Percentiles rank a stretch among this genome's conserved stretches.
These are phyloP conservation scores for Lactuca saligna DNA, from an alignment of 129 eudicot genomes.

Conservation along the genomic window DNA sequence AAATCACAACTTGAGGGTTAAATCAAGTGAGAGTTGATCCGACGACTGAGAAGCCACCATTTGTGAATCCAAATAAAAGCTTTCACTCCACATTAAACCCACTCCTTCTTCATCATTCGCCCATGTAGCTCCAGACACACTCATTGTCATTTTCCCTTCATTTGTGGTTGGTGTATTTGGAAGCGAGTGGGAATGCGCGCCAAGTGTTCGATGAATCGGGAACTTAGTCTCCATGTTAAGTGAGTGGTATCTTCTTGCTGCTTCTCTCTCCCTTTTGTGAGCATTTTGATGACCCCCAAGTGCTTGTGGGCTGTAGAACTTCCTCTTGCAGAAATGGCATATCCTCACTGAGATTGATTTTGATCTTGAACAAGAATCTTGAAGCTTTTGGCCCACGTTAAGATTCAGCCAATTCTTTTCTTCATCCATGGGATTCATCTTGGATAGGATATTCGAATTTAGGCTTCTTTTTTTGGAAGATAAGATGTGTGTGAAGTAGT, in stretches of 20 bases:
- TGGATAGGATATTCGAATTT: conserved; percentile 4
- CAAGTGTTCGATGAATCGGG: conserved; percentile 45
- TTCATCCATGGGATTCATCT: conserved; percentile 38
- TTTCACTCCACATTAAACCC: conserved; percentile 59
- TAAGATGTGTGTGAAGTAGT: conserved; percentile 9
- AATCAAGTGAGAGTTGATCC: conserved; percentile 39
- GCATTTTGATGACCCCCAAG: conserved; percentile 90
- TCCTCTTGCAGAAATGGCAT: conserved; percentile 75
- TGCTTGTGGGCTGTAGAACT: conserved; percentile 82
- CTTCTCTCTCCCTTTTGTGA: conserved; percentile 82
- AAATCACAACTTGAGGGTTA: conserved; percentile 49
- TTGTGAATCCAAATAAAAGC: conserved; percentile 48
- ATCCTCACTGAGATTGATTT: conserved; percentile 42
- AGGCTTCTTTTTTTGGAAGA: conserved; percentile 9
- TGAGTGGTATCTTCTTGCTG: conserved; percentile 60
- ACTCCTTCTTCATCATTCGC: conserved; percentile 22
- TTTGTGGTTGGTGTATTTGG: conserved; percentile 47
- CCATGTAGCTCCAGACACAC: conserved; percentile 32
- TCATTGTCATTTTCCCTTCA: background rate
- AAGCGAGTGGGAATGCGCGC: conserved; percentile 61
- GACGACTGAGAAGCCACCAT: conserved; percentile 30
- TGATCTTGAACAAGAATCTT: conserved; percentile 35
- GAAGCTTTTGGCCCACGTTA: conserved; percentile 43
- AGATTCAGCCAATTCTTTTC: conserved; percentile 60
- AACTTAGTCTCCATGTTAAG: conserved; percentile 32